These are phyloP conservation scores for Salix arbutifolia DNA, from an alignment of 345 rosid species.

Conservation along the genomic window DNA sequence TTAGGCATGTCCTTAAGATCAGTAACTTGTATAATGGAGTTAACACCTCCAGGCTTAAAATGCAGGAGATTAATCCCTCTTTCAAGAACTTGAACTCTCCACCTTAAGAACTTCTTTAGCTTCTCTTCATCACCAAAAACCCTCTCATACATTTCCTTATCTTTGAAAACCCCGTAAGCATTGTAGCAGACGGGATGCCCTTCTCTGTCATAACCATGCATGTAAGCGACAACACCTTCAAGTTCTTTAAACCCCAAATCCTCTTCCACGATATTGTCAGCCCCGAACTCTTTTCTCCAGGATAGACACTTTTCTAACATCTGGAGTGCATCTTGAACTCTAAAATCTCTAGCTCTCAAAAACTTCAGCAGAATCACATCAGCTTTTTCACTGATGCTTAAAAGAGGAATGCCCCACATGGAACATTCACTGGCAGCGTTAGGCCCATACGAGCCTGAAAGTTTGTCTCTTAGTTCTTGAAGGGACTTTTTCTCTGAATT, in stretches of 20 bases:
- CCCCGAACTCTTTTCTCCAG: conserved; percentile 77
- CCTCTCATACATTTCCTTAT: conserved; percentile 75
- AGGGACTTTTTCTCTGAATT: conserved; percentile 70
- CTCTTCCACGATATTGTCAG: conserved; percentile 64
- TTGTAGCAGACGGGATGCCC: conserved; percentile 97
- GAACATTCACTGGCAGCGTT: conserved; percentile 26
- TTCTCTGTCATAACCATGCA: conserved; percentile 76
- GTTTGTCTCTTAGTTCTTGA: conserved; percentile 62
- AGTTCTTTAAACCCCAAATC: conserved; percentile 85
- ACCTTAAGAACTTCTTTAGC: conserved; percentile 64
- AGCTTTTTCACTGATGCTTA: conserved; percentile 56
- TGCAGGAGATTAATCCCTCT: conserved; percentile 73
- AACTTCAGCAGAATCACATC: conserved; percentile 84
- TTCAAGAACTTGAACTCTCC: conserved; percentile 95
- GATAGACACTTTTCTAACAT: conserved; percentile 75
- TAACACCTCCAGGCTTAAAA: conserved; percentile 91
- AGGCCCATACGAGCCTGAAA: conserved; percentile 32
- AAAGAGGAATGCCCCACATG: conserved; percentile 80
- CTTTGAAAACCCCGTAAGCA: conserved; percentile 80
- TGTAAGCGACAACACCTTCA: conserved; percentile 80
- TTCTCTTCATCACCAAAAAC: conserved; percentile 90
- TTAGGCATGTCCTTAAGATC: conserved; percentile 98
- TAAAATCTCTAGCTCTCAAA: conserved; percentile 82
- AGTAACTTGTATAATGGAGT: conserved; percentile 85
- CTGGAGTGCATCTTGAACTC: conserved; percentile 49